Evolutionary conservation across 73 alveolate species (phyloP), one percentile per base, ranked within the genome.

Genomic region (Paramecium octaurelia): DNA sequence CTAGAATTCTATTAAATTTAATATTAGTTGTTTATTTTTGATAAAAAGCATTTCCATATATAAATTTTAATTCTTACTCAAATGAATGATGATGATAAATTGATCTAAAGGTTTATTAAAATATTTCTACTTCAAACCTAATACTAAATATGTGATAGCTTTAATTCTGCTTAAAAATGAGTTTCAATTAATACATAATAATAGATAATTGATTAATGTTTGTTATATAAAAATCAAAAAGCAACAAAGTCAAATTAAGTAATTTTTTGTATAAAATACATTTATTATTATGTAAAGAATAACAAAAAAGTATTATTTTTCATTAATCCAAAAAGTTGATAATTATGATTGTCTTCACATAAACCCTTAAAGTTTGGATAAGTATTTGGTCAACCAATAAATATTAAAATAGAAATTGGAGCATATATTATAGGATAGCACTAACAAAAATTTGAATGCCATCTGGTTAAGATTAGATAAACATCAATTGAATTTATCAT

Each of bases 391-490:
- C 69, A 54, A 54, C 31, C 31, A 54, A 4, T 3, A 8, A 64
- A 27, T 27, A 64, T 64, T 31, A 27, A 29, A 64, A 64, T 21
- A 64, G 46, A 64, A 34, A 64, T 64, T 64, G 12, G 84, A 64
- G 8, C 5, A 10, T 1, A 6, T 34, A 12, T 34, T 64, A 8
- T 12, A 64, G 9, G 84, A 34, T 3, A 64, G 69, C 31, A 54
- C 18, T 54, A 12, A 21, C n/a, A 31, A 64, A 64, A 64, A 64
- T 64, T 64, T 64, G 48, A 64, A 73, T 73, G 94, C 94, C 36
- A 83, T 71, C 8, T 89, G 94, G 94, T 11, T 89, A 9, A 89
- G 36, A 54, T 48, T 89, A n/a, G 58, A 46, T 21, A 83, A 70
- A 14, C 24, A 89, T 43, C 31, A 89, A 44, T 9, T 89, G 18